A percentile compares a stretch with the other conserved stretches of the same genome.
These are phyloP conservation scores for Medicago truncatula DNA, from an alignment of 306 rosid genomes.

Conservation along the genomic window DNA sequence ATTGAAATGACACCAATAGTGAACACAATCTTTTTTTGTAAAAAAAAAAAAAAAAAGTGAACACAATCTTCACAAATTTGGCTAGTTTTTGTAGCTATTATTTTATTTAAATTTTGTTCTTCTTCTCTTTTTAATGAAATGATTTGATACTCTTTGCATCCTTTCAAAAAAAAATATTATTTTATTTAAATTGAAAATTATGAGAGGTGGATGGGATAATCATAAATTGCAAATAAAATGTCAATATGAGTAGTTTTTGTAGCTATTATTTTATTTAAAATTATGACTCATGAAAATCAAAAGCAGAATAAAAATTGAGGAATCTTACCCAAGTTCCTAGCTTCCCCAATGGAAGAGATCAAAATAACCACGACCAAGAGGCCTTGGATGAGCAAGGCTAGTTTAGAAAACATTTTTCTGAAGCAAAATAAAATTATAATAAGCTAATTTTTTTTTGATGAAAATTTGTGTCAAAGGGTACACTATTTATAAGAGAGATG, in stretches of 20 bases:
- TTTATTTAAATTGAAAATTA: neutral
- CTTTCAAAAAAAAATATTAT: too few species aligned
- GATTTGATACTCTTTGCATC: too few species aligned
- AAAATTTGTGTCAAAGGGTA: neutral
- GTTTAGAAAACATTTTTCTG: neutral
- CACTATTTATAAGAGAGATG: neutral
- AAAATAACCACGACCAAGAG: neutral
- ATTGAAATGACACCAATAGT: neutral
- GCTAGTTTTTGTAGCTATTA: neutral
- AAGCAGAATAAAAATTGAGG: neutral
- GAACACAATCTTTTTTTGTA: neutral
- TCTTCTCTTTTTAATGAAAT: too few species aligned
- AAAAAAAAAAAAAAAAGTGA: too few species aligned
- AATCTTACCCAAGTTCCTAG: neutral
- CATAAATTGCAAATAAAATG: neutral
- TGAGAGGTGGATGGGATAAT: neutral
- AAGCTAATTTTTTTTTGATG: neutral
- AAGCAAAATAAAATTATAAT: neutral
- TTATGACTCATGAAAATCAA: neutral
- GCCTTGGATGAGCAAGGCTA: neutral
- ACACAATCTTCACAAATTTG: neutral
- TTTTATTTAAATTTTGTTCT: too few species aligned
- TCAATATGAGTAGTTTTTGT: too few species aligned
- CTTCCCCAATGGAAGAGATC: slow-evolving; percentile 8
- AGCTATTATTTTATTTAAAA: neutral